Evolutionary conservation across 768 basidiomycete genomes (phyloP).

Genomic region (Serendipita sp.): DNA sequence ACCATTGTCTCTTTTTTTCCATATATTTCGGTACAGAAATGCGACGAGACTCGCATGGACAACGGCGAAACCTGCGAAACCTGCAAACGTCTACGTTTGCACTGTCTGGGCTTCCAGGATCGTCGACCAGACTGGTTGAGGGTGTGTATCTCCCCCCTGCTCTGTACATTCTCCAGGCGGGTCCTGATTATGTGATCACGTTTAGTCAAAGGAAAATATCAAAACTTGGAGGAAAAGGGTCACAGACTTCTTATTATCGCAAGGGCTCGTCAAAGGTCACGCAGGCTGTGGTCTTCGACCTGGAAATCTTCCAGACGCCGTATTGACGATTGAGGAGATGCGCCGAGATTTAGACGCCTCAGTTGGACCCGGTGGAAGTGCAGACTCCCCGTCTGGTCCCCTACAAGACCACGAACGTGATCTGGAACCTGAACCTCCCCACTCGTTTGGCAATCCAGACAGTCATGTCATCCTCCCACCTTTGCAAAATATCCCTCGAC

Average conservation of each 20-base stretch:
- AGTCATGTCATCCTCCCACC: constrained; percentile 30
- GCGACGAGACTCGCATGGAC: constrained; percentile 52
- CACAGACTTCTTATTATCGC: constrained; percentile 59
- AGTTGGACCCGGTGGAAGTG: background rate
- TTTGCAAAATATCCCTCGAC: background rate
- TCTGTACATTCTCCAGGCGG: background rate
- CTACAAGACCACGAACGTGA: constrained; percentile 1
- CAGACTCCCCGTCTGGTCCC: background rate
- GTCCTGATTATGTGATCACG: background rate
- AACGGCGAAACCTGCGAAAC: constrained; percentile 51
- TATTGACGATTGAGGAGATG: background rate
- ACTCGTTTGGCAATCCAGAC: constrained; percentile 37
- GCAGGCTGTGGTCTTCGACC: constrained; percentile 27
- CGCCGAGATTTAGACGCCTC: constrained; percentile 17
- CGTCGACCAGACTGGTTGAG: constrained; percentile 77
- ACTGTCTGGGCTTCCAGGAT: constrained; percentile 72
- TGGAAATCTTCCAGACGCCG: background rate
- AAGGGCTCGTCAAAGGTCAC: constrained; percentile 84
- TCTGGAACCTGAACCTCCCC: background rate
- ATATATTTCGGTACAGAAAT: constrained; percentile 40
- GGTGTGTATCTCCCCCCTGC: constrained; percentile 29
- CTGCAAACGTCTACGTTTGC: constrained; percentile 62
- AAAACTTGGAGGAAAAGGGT: constrained; percentile 55
- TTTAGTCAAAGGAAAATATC: constrained; percentile 47
- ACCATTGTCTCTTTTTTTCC: background rate